These are phyloP conservation scores for Phialophora verrucosa DNA, from an alignment of 2,329 filamentous ascomycete genomes.

Conservation along the genomic window DNA sequence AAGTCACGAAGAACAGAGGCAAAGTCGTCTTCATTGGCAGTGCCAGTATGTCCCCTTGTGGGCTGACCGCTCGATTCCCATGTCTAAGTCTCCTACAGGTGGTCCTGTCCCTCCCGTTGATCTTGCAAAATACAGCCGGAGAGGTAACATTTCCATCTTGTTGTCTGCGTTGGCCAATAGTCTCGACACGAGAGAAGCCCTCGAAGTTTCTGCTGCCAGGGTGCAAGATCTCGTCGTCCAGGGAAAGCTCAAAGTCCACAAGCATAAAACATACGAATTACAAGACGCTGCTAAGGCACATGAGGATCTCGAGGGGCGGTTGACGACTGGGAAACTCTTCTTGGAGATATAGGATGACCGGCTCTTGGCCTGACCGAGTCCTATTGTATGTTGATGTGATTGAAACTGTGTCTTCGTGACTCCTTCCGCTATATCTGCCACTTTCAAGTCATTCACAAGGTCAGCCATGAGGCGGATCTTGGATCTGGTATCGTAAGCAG, in stretches of 20 bases:
- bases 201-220: background rate
- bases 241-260: background rate
- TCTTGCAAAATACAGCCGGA: conserved; percentile 1
- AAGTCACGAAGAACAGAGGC: no score
- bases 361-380: no score
- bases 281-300: conserved; percentile 54
- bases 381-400: no score
- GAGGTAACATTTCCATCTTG: conserved; percentile 6
- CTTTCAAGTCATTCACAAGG: no score
- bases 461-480: no score
- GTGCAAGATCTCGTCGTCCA: background rate
- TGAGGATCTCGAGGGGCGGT: conserved; percentile 76
- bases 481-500: no score
- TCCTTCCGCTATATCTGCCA: no score
- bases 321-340: conserved; percentile 77
- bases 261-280: conserved; percentile 48
- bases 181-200: conserved; percentile 4
- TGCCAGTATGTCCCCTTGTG: no score
- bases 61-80: no score
- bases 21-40: no score
- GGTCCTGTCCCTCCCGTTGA: conserved; percentile 59
- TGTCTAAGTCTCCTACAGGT: no score
- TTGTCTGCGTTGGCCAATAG: background rate
- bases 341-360: background rate
- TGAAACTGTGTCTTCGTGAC: no score